Evolutionary conservation across 805 yeast species (phyloP).

Genomic region (Kodamaea neixiangensis): DNA sequence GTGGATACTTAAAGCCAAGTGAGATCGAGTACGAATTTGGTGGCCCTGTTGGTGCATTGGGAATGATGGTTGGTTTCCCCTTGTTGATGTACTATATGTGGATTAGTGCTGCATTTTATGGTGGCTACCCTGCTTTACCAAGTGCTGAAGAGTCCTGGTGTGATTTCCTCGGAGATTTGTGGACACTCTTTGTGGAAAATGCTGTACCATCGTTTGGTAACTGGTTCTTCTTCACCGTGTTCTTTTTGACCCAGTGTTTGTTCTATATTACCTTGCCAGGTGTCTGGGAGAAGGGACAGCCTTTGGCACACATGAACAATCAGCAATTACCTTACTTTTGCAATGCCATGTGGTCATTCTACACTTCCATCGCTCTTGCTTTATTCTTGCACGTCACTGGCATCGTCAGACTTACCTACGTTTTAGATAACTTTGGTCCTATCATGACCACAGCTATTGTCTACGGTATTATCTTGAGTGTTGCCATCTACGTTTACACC

Average conservation of each 20-base stretch:
- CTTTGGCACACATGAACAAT: conserved; percentile 76
- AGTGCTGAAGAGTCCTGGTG: conserved; percentile 52
- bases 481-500: conserved; percentile 70
- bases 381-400: conserved; percentile 71
- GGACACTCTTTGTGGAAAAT: conserved; percentile 45
- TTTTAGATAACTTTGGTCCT: conserved; percentile 83
- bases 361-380: conserved; percentile 60
- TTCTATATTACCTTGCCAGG: conserved; percentile 90
- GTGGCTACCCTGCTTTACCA: conserved; percentile 75
- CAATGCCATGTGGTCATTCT: conserved; percentile 86
- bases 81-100: conserved; percentile 95
- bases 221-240: conserved; percentile 71
- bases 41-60: conserved; percentile 84
- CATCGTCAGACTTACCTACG: conserved; percentile 68
- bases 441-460: conserved; percentile 90
- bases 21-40: conserved; percentile 88
- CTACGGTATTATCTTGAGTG: conserved; percentile 70
- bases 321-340: conserved; percentile 89
- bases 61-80: conserved; percentile 94
- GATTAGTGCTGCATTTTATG: conserved; percentile 81
- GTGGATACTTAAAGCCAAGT: conserved; percentile 40
- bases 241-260: conserved; percentile 64
- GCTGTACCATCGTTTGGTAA: conserved; percentile 63
- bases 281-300: conserved; percentile 93
- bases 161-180: conserved; percentile 48